Percentiles rank a stretch among this genome's conserved stretches.
phyloP scores from a whole-genome alignment of 2,329 filamentous ascomycete species.

The Neocatenulostroma microsporum region DNA sequence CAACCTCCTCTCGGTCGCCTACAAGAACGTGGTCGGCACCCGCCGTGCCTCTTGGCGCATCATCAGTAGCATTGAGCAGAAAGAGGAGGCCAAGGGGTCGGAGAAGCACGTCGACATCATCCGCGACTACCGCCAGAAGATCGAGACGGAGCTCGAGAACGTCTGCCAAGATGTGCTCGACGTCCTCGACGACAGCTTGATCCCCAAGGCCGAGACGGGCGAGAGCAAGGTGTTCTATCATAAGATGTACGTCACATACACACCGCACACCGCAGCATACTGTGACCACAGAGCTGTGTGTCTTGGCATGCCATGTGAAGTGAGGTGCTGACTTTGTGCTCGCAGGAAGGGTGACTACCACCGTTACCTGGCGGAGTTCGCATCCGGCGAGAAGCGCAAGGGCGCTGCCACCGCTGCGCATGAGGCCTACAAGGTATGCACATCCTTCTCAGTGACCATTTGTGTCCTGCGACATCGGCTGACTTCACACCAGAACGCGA shows the following conservation, averaged over 20 bases:
- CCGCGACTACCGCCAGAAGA: conserved; percentile 96
- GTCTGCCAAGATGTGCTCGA: conserved; percentile 97
- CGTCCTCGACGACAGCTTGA: conserved; percentile 85
- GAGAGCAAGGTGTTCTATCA: conserved; percentile 99
- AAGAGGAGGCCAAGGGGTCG: conserved; percentile 98
- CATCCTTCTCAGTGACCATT: neutral
- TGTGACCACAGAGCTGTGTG: conserved; percentile 1
- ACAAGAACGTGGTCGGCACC: conserved; percentile 99
- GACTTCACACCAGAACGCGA: conserved; percentile 62
- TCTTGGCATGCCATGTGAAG: neutral
- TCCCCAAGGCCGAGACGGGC: conserved; percentile 90
- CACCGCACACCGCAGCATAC: too few relatives aligned
- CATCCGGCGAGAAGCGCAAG: conserved; percentile 87
- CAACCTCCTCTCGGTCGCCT: conserved; percentile 95
- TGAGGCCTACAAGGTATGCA: conserved; percentile 90
- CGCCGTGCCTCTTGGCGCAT: conserved; percentile 98
- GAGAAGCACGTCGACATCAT: conserved; percentile 92
- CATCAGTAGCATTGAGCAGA: conserved; percentile 99
- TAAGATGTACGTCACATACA: conserved; percentile 89
- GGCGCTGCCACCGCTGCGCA: conserved; percentile 75
- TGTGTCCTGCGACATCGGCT: conserved; percentile 11
- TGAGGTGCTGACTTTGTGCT: conserved; percentile 7
- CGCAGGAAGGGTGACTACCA: conserved; percentile 94
- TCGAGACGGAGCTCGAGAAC: conserved; percentile 93
- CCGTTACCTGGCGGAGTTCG: conserved; percentile 90